Base-by-base conservation (phyloP, 2,329 filamentous ascomycete genomes). In the Pseudogymnoascus sp. region DNA sequence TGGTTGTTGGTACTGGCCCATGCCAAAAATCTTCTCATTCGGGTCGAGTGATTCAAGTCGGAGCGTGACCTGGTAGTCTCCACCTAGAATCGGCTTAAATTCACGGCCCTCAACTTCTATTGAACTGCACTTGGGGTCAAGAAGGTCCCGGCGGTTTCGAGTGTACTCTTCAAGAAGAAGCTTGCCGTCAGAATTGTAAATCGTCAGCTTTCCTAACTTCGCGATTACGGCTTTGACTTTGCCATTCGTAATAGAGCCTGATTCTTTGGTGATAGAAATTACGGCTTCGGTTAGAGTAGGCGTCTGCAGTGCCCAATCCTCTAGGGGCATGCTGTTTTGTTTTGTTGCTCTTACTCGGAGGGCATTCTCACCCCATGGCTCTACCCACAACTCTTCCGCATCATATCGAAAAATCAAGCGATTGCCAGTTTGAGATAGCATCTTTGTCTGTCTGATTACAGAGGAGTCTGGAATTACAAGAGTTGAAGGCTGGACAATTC, bases 1-100 rank as follows among this genome's bases (percentile, higher is more conserved):
- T 0, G 82, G 81, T 65, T 87, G 84, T 66, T 88, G 85, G 63
- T 88, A 87, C 70, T 88, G 85, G 0, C 85, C 85, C 84, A 87
- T 87, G 21, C 85, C 85, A 66, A 79, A 87, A 13, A 88, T 81
- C 68, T 80, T 82, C 69, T 88, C 85, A n/a, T 80, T 73, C 0
- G 73, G 71, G 60, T 79, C 71, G 60, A 81, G 68, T 1, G 79
- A 81, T 68, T 87, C 84, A 59, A 87, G 78, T 0, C 85, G 76
- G 64, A 79, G 74, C 0, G 82, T 86, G 7, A 87, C 73, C 59
- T 83, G 78, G 67, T 82, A 86, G 60, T 81, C 77, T 1, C 75
- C 72, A 5, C 82, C 82, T 0, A 77, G 71, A 2, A 79, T 77
- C 0, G 81, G 78, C 59, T 77, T 77, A 68, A 85, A 82, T 68